Conservation (phyloP, 495 filamentous ascomycete genomes). For the Aspergillus saccharolyticus region DNA sequence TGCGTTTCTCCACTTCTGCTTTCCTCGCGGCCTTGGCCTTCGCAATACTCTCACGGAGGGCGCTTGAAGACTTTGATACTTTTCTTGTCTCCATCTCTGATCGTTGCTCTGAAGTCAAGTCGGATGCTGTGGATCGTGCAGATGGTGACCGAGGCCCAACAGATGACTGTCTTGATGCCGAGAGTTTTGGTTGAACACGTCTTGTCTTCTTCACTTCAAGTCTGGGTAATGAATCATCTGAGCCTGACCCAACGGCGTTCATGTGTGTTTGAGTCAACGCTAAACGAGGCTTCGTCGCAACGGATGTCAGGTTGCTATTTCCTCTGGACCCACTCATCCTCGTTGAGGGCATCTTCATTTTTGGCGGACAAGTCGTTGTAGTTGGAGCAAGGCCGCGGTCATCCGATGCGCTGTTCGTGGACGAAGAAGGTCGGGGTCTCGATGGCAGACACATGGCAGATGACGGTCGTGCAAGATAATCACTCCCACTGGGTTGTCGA, state of each 20-base stretch:
- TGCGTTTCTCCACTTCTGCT: slow-evolving; percentile 44
- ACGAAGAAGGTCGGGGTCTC: slow-evolving; percentile 24
- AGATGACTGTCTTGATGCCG: slow-evolving; percentile 28
- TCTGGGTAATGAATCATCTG: slow-evolving; percentile 42
- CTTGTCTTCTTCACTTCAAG: slow-evolving; percentile 47
- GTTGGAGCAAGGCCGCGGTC: slow-evolving; percentile 11
- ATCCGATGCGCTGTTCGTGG: slow-evolving; percentile 13
- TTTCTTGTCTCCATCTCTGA: slow-evolving; percentile 35
- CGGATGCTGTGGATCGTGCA: slow-evolving; percentile 25
- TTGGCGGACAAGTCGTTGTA: slow-evolving; percentile 24
- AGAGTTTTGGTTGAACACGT: slow-evolving; percentile 27
- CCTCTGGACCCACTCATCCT: slow-evolving; percentile 33
- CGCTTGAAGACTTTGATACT: slow-evolving; percentile 66
- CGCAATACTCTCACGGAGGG: slow-evolving; percentile 85
- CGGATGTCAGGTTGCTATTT: slow-evolving; percentile 46
- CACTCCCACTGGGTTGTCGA: slow-evolving; percentile 26
- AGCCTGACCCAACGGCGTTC: slow-evolving; percentile 44
- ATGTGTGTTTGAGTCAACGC: slow-evolving; percentile 50
- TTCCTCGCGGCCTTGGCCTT: slow-evolving; percentile 85
- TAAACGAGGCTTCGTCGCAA: slow-evolving; percentile 48
- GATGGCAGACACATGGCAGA: slow-evolving; percentile 32
- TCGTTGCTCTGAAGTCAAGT: slow-evolving; percentile 29
- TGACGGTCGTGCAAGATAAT: slow-evolving; percentile 23
- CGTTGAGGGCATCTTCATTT: slow-evolving; percentile 20
- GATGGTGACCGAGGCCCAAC: slow-evolving; percentile 32